Evolutionary conservation across 768 basidiomycete genomes (phyloP), one percentile per base, ranked within the genome.

Genomic region (Panus rudis): DNA sequence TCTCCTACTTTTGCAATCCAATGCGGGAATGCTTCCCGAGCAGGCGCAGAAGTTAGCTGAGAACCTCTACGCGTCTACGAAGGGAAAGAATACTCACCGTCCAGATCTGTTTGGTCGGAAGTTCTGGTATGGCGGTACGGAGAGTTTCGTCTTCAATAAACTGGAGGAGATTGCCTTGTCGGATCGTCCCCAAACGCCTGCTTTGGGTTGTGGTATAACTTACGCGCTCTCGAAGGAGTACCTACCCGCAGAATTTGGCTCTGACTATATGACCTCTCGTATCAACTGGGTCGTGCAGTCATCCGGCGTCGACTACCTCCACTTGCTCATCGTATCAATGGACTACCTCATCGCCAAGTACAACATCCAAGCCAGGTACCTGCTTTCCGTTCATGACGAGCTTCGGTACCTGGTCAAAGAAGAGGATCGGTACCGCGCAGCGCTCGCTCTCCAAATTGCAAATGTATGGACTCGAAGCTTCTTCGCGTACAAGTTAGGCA

Each of bases 271-370:
- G 75, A 85, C 96, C 0, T 96, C 92, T 5, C 79, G 96, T 32
- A 93, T 98, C 67, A 99, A 99, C 58, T 98, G 96, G 96, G 96
- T 93, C 38, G 96, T 98, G 5, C 96, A 98, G 56, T 97, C 93
- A 3, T 96, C 92, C 0, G 96, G 94, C 3, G 94, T 98, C 32
- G 96, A 98, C 62, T 98, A 99, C 58, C 81, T 98, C 7, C 96
- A 99, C 56, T 79, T 99, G 28, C 76, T 98, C 46, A 91, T 99
- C 55, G 90, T 93, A 37, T 78, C 91, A 4, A 98, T 97, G 93
- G 79, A 92, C 47, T 73, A 94, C 59, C 76, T 99, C 27, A 80
- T 84, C 43, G 61, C 64, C 34, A 81, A 78, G 42, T 98, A 93
- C 66, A 65, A 75, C 51, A 96, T 98, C 56, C 56, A 84, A 10